Evolutionary conservation across 2,329 filamentous ascomycete genomes (phyloP), one percentile per base, ranked within the genome.

Genomic region (Claviceps capensis): DNA sequence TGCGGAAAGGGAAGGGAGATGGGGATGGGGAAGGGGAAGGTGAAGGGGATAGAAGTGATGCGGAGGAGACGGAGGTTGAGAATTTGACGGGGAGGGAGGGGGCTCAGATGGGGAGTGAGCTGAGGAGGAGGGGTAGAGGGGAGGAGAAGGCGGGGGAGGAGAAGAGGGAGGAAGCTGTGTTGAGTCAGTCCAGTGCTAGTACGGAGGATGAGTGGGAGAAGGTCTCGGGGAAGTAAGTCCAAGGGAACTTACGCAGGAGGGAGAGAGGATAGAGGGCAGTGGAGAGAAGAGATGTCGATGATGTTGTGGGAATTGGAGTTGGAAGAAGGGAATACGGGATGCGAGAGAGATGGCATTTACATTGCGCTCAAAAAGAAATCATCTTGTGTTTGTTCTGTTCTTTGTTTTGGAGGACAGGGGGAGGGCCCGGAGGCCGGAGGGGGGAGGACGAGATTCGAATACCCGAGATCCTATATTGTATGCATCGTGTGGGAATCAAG

Each of bases 191-290:
- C 46, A 74, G 76, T 50, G 75, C 68, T 19, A 91, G 88, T 68
- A 96, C 90, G 4, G 91, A 97, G 70, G 91, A 91, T 63, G 91
- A 97, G 70, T 97, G 91, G 91, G 91, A 96, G 73, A 94, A 93
- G 74, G 85, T 97, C 4, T 88, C 87, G 22, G 79, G 75, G 23
- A 34, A 34, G 26, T 42, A 17, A 17, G 22, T 22, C 13, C 2
- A 11, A 43, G 4, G 40, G 40, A n/a, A 7, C 8, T 5, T n/a
- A 19, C 22, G 4, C 22, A 8, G 26, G 7, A 8, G 23, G 23
- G 23, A 5, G 23, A 6, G 23, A 23, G 23, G 23, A 1, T n/a
- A 26, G 26, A 26, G 26, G 7, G 26, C 8, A 26, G 26, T 2
- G 26, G 2, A 26, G 26, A 26, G 26, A 26, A 26, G 26, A 26